Evolutionary conservation across 768 basidiomycete genomes (phyloP).

Genomic region (Phanerodontia chrysosporium): DNA sequence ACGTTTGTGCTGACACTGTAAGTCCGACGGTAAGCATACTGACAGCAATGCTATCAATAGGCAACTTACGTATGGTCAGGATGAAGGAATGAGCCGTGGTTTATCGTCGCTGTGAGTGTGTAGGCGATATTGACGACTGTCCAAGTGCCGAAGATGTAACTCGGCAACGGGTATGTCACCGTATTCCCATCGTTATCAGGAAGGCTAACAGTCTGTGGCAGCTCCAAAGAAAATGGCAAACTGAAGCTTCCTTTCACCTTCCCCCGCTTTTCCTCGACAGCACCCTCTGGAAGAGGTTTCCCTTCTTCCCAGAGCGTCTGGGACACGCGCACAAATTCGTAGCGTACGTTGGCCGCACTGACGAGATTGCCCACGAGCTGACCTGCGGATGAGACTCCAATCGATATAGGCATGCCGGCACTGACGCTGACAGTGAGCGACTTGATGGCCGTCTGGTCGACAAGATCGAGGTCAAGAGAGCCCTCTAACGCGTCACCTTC

Average conservation of each 20-base stretch:
- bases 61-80: conserved; percentile 14
- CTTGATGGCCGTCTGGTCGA: conserved; percentile 7
- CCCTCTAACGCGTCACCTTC: conserved; percentile 3
- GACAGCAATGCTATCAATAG: background rate
- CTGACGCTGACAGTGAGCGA: conserved; percentile 7
- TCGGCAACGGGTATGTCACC: conserved; percentile 17
- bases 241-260: conserved; percentile 15
- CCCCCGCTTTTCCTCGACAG: background rate
- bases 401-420: background rate
- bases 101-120: conserved; percentile 13
- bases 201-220: conserved; percentile 16
- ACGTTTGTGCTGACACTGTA: conserved; percentile 16
- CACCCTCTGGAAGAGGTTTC: background rate
- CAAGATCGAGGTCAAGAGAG: conserved; percentile 4
- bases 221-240: conserved; percentile 18
- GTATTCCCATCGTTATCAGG: background rate
- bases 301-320: conserved; percentile 7
- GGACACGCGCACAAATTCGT: conserved; percentile 2
- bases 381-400: background rate
- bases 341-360: background rate
- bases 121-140: conserved; percentile 15
- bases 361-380: conserved; percentile 12
- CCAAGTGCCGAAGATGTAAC: conserved; percentile 11
- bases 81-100: conserved; percentile 13
- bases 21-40: background rate